Percentiles rank a stretch among this genome's conserved stretches.
These are phyloP conservation scores for Tulasnella sp. DNA, from an alignment of 768 basidiomycete species.

Conservation along the genomic window DNA sequence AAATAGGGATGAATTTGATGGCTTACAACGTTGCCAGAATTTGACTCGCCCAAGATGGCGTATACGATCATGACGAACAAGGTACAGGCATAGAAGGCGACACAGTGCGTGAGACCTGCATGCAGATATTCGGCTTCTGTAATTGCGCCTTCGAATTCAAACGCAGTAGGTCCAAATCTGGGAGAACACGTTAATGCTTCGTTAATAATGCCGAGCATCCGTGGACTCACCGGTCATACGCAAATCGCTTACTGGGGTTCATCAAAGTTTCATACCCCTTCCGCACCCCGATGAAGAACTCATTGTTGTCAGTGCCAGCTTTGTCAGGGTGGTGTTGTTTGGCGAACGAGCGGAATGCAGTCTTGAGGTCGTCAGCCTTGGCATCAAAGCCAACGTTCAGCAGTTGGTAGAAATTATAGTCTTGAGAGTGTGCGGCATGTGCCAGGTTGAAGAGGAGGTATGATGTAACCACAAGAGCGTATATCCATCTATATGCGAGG, in stretches of 20 bases:
- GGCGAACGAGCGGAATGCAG: slow-evolving; percentile 64
- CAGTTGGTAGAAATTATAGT: slow-evolving; percentile 67
- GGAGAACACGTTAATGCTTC: too few species aligned
- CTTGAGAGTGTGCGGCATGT: slow-evolving; percentile 36
- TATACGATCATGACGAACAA: slow-evolving; percentile 46
- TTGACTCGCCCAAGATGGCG: slow-evolving; percentile 47
- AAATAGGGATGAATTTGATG: not conserved
- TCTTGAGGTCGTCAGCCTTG: slow-evolving; percentile 54
- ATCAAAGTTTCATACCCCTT: slow-evolving; percentile 69
- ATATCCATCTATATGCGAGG: slow-evolving; percentile 17
- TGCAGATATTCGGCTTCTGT: slow-evolving; percentile 58
- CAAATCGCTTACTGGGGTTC: slow-evolving; percentile 65
- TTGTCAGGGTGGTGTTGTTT: slow-evolving; percentile 67
- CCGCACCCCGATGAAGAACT: slow-evolving; percentile 54
- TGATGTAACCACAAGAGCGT: slow-evolving; percentile 19
- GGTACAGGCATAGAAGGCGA: slow-evolving; percentile 55
- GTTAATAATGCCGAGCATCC: not conserved
- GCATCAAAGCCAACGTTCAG: slow-evolving; percentile 50
- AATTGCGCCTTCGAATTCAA: slow-evolving; percentile 54
- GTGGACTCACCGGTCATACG: slow-evolving; percentile 66
- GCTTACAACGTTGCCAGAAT: slow-evolving; percentile 54
- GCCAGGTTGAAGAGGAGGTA: slow-evolving; percentile 24
- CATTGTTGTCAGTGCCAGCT: slow-evolving; percentile 41
- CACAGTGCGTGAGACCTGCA: slow-evolving; percentile 48
- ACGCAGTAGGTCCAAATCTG: slow-evolving; percentile 67